These are phyloP conservation scores for Globisporangium irregulare DNA, from an alignment of 352 stramenopile species.

Conservation along the genomic window DNA sequence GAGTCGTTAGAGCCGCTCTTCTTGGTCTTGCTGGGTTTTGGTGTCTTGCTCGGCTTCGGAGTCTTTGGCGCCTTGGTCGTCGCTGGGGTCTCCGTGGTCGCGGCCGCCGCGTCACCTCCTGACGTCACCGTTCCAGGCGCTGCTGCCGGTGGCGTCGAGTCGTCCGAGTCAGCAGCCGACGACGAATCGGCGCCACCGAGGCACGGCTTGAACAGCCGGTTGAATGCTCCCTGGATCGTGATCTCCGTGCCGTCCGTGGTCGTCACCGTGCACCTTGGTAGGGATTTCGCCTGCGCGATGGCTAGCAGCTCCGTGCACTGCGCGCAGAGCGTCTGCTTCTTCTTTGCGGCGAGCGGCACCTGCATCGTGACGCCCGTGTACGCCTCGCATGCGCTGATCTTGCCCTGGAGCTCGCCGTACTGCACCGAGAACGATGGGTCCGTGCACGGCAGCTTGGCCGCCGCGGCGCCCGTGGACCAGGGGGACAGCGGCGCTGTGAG, in stretches of 20 bases:
- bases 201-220: conserved; percentile 1
- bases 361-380: conserved; percentile 1
- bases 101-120: not conserved
- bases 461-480: not conserved
- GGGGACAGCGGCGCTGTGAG: not conserved
- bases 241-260: not conserved
- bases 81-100: not conserved
- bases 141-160: not conserved
- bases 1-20: not conserved
- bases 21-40: not conserved
- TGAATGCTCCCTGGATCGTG: not conserved
- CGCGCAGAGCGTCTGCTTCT: conserved; percentile 4
- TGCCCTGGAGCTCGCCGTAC: not conserved
- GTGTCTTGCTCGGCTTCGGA: conserved; percentile 2
- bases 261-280: not conserved
- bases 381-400: conserved; percentile 1
- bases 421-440: not conserved
- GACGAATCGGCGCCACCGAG: not conserved
- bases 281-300: not conserved
- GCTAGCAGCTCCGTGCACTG: conserved; percentile 1
- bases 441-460: not conserved
- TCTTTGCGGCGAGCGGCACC: not conserved
- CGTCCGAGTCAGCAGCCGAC: not conserved
- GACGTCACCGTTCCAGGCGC: not conserved
- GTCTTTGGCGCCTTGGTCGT: conserved; percentile 7